Conservation (phyloP, 2,329 filamentous ascomycete species). For the Grosmannia huntii region DNA sequence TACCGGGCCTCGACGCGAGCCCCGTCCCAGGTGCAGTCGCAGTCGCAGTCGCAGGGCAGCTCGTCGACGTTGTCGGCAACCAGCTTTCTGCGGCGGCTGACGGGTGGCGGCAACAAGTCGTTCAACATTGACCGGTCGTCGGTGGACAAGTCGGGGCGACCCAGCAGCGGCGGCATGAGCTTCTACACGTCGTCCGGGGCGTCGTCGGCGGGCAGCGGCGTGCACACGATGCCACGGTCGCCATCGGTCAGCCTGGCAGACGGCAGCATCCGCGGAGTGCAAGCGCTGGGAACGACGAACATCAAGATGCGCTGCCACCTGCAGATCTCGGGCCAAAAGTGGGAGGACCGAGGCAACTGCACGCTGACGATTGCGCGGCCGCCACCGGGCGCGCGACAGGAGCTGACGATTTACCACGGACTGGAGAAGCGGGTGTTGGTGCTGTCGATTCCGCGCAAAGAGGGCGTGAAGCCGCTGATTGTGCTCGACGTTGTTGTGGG, state of each 20-base stretch:
- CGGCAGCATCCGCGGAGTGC: conserved; percentile 33
- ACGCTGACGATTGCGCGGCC: conserved; percentile 70
- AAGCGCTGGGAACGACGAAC: conserved; percentile 57
- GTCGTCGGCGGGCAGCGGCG: conserved; percentile 33
- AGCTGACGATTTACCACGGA: conserved; percentile 46
- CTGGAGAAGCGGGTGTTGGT: conserved; percentile 80
- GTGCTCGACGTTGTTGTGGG: conserved; percentile 75
- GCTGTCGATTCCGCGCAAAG: conserved; percentile 53
- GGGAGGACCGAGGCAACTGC: conserved; percentile 84
- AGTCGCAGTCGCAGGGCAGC: conserved; percentile 57
- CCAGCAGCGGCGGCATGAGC: conserved; percentile 40
- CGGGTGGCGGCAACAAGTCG: conserved; percentile 48
- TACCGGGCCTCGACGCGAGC: conserved; percentile 51
- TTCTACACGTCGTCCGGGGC: conserved; percentile 44
- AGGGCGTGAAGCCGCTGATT: conserved; percentile 42
- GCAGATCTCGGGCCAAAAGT: conserved; percentile 63
- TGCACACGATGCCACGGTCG: conserved; percentile 38
- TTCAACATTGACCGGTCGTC: conserved; percentile 80
- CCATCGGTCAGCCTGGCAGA: conserved; percentile 44
- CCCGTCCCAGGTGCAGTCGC: conserved; percentile 49
- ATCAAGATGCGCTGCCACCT: conserved; percentile 79
- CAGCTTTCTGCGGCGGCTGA: conserved; percentile 70
- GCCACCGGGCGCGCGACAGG: conserved; percentile 46
- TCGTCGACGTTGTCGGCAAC: conserved; percentile 49
- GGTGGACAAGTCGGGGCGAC: conserved; percentile 41